Base-by-base conservation (phyloP, 2,329 filamentous ascomycete species). In the Coniella lustricola region DNA sequence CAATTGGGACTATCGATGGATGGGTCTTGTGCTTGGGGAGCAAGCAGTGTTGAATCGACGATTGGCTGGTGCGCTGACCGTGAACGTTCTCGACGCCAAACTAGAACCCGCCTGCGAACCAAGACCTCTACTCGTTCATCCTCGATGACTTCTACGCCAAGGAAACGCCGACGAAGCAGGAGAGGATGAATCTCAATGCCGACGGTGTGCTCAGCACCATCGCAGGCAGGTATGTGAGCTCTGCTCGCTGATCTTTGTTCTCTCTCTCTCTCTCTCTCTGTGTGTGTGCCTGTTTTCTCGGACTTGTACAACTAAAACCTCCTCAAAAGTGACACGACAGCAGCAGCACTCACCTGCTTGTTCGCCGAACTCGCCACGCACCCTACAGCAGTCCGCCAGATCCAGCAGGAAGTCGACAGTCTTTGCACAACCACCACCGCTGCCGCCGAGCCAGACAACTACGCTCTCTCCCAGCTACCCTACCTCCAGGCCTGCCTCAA, bases 341-440 rank as follows among this genome's bases (percentile, higher is more conserved):
- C 50, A 4, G 47, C 41, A 17, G 44, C 38, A 12, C 47, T 52
- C n/a, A 42, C 43, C n/a, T 41, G 22, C 16, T 39, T 49, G 7
- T 54, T 54, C 36, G 7, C 49, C 38, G 50, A 54, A 34, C 35
- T 54, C 4, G 43, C 49, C 20, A 52, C 38, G 12, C 36, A 43
- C 17, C 46, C 45, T 5, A 31, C 34, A 22, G 20, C 47, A 12
- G 18, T 18, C 8, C n/a, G 32, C 3, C n/a, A 21, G 17, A 41
- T 54, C 3, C 40, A 48, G n/a, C 7, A 41, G 4, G 52, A 52
- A 39, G 33, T 54, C 34, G 49, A 44, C 16, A 32, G 17, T 7
- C 40, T 50, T 3, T 42, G 33, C 20, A 37, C 21, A 14, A 32
- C 25, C 5, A 10, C 25, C 5, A 29, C 25, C 25, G 22, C 3